Base-by-base conservation (phyloP, 208 protist genomes). In the Borovskyia barvae region DNA sequence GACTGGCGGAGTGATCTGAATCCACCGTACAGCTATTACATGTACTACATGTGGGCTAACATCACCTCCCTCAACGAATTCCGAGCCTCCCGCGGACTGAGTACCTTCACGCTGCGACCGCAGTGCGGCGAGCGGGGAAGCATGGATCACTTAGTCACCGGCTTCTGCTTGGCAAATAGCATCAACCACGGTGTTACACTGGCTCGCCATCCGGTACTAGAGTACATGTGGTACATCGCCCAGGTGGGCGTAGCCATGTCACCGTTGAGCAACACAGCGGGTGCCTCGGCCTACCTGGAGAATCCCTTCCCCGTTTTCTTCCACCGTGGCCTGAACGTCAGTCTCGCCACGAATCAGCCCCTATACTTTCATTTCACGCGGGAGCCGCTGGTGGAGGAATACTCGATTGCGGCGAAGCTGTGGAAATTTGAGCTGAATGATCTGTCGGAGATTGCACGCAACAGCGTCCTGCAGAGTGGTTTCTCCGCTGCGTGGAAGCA, bases 301-400 rank as follows among this genome's bases (percentile, higher is more conserved):
- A 98, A 97, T 66, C 97, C 97, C 5, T 98, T 99, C 67, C 91
- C 90, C 4, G 64, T 91, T 7, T 99, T 97, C 72, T 99, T 99
- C 70, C 75, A 82, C 26, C 81, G 90, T 33, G 97, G 98, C 25
- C 72, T 99, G 28, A 98, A 99, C 60, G 97, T 99, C 5, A 97
- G 93, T 35, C 84, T 99, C 14, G 97, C 96, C 0, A 99, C 98
- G 2, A 98, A 99, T 68, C 88, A 99, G 72, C 98, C 98, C 14
- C 81, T 99, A 19, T 94, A 94, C 77, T 97, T 94, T 51, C 91
- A 97, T 75, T 94, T 94, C 64, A 97, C 91, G 17, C 75, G 86
- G 29, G 97, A 99, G 74, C 98, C 98, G 6, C 82, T 99, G 4
- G 92, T 99, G 35, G 98, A 99, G 75, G 98, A 99, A 79, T 99